Conservation (phyloP, 2,329 filamentous ascomycete species). For the Verticillium nonalfalfae region DNA sequence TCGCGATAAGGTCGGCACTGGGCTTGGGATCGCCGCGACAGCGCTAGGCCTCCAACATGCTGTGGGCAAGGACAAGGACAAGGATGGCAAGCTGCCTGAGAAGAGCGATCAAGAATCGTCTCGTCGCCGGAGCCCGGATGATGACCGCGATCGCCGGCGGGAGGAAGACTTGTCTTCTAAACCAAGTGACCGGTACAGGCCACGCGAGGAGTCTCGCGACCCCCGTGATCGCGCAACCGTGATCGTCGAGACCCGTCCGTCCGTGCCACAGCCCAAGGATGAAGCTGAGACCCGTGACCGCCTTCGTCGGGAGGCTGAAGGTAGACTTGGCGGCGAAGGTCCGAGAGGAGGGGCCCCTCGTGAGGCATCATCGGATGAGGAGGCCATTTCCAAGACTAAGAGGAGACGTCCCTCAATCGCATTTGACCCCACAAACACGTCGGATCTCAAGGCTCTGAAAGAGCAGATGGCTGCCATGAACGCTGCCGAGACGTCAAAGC, state of each 20-base stretch:
- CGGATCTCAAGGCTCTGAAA: conserved; percentile 41
- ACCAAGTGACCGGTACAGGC: conserved; percentile 19
- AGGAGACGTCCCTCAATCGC: conserved; percentile 28
- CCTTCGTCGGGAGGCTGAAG: conserved; percentile 30
- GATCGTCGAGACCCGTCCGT: conserved; percentile 12
- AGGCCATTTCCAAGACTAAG: conserved; percentile 25
- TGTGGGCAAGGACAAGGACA: conserved; percentile 29
- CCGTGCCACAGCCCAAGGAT: conserved; percentile 10
- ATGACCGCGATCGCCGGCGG: conserved; percentile 12
- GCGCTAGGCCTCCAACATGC: conserved; percentile 34
- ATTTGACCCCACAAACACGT: conserved; percentile 48
- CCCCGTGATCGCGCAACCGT: conserved; percentile 10
- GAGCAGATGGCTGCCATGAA: conserved; percentile 41
- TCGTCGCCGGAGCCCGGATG: conserved; percentile 9
- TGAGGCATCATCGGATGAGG: conserved; percentile 35
- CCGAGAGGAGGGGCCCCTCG: conserved; percentile 19
- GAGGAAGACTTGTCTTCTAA: conserved; percentile 19
- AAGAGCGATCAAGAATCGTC: conserved; percentile 12
- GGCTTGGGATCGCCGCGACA: conserved; percentile 41
- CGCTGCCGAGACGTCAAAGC: neutral
- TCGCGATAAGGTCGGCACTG: conserved; percentile 41
- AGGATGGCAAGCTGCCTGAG: conserved; percentile 25
- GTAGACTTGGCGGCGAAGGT: conserved; percentile 26
- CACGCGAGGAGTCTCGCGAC: conserved; percentile 17
- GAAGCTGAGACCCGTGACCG: conserved; percentile 17